Conservation (phyloP, 129 eudicot genomes). For the carrot (Daucus carota) region DNA sequence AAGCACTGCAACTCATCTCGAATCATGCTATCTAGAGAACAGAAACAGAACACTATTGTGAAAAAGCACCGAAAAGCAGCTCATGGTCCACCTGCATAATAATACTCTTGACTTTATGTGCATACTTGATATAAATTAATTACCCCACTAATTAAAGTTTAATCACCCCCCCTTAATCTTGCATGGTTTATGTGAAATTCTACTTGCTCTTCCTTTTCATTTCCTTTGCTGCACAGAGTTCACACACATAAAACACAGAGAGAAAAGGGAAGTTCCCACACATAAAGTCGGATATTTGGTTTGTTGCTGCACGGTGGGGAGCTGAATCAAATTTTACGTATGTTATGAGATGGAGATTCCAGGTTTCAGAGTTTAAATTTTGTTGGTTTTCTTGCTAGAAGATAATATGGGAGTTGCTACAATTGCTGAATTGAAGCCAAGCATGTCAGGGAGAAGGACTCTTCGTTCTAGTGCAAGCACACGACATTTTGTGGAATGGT, state of each 20-base stretch:
- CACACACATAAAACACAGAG: conserved; percentile 20
- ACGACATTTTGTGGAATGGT: conserved; percentile 80
- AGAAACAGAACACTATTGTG: conserved; percentile 9
- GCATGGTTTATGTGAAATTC: conserved; percentile 46
- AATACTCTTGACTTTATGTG: conserved; percentile 34
- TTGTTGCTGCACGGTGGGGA: background rate
- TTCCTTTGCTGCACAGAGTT: conserved; percentile 10
- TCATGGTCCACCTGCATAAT: conserved; percentile 23
- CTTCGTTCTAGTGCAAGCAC: conserved; percentile 80
- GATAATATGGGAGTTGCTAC: conserved; percentile 70
- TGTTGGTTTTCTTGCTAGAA: conserved; percentile 7
- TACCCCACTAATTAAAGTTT: conserved; percentile 44
- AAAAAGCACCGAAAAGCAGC: conserved; percentile 75
- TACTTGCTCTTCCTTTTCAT: conserved; percentile 12
- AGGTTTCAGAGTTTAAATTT: background rate
- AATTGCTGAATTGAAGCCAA: conserved; percentile 78
- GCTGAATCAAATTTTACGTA: background rate
- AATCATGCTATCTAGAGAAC: conserved; percentile 29
- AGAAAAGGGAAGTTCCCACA: conserved; percentile 10
- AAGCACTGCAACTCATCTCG: conserved; percentile 51
- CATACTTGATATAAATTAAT: conserved; percentile 27
- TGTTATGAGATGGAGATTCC: background rate
- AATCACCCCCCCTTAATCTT: conserved; percentile 43
- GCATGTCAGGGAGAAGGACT: conserved; percentile 78
- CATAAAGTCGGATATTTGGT: background rate